phyloP scores from a whole-genome alignment of 148 eudicot genomes.

The Fagopyrum tataricum region DNA sequence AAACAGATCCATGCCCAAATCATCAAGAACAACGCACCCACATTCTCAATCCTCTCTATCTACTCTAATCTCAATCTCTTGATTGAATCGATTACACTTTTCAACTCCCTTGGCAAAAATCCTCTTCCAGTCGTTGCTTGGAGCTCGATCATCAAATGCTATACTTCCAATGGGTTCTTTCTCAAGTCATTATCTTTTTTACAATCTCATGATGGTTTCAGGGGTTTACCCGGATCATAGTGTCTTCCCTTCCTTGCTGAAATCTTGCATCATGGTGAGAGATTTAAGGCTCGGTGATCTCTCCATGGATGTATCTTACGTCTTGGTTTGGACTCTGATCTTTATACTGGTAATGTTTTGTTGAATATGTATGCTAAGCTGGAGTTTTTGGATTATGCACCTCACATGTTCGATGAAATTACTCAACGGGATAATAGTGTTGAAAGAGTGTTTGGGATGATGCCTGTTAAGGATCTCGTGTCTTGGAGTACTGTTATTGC shows the following conservation, averaged over 20 bases:
- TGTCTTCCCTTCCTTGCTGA: constrained; percentile 68
- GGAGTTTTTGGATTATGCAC: constrained; percentile 22
- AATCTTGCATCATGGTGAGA: constrained; percentile 53
- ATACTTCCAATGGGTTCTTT: constrained; percentile 37
- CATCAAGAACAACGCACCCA: constrained; percentile 26
- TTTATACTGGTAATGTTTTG: constrained; percentile 68
- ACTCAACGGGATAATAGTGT: constrained; percentile 33
- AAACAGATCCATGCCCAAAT: constrained; percentile 71
- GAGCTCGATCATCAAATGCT: constrained; percentile 55
- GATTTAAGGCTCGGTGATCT: constrained; percentile 52
- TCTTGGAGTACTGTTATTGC: constrained; percentile 43
- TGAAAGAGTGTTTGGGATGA: constrained; percentile 25
- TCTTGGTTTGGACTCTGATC: constrained; percentile 55
- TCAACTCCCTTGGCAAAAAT: constrained; percentile 29
- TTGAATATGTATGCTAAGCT: constrained; percentile 81
- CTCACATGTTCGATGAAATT: constrained; percentile 48
- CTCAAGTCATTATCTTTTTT: constrained; percentile 41
- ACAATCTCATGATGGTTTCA: constrained; percentile 37
- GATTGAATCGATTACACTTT: constrained; percentile 33
- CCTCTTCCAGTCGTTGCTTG: constrained; percentile 40
- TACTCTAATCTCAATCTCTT: constrained; percentile 44
- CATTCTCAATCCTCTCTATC: constrained; percentile 33
- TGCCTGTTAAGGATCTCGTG: constrained; percentile 29
- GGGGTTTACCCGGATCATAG: constrained; percentile 65
- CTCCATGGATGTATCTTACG: constrained; percentile 51